These are phyloP conservation scores for Passalora sequoiae DNA, from an alignment of 2,329 filamentous ascomycete species.

Conservation along the genomic window DNA sequence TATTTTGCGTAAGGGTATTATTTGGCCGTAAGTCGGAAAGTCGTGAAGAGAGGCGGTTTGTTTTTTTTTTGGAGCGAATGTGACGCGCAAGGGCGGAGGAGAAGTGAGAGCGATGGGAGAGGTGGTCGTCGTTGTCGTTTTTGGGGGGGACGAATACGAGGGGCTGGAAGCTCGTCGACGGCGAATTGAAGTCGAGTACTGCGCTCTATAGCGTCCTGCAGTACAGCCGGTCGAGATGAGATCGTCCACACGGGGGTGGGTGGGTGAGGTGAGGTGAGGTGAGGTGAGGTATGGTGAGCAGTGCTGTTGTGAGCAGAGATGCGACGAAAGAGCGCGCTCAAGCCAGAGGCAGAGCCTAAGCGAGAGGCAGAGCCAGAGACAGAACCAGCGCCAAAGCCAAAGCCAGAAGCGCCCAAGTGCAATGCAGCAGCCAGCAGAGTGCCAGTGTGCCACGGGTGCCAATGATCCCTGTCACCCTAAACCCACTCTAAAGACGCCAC, in stretches of 20 bases:
- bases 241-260: not conserved
- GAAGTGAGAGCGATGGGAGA: slow-evolving; percentile 14
- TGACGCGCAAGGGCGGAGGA: slow-evolving; percentile 11
- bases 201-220: slow-evolving; percentile 5
- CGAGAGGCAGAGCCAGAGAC: too few relatives aligned
- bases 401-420: too few relatives aligned
- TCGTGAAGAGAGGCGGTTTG: slow-evolving; percentile 16
- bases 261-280: not conserved
- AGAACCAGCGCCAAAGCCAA: too few relatives aligned
- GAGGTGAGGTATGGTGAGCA: not conserved
- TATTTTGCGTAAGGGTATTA: slow-evolving; percentile 16
- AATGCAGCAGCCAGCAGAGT: too few relatives aligned
- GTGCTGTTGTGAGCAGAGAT: too few relatives aligned
- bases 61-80: slow-evolving; percentile 19
- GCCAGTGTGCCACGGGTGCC: too few relatives aligned
- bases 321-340: too few relatives aligned
- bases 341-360: too few relatives aligned
- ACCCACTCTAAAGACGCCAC: too few relatives aligned
- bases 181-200: slow-evolving; percentile 6
- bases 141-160: not conserved
- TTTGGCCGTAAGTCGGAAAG: slow-evolving; percentile 21
- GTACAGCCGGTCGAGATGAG: slow-evolving; percentile 5
- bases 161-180: slow-evolving; percentile 7
- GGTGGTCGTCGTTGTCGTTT: slow-evolving; percentile 2
- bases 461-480: too few relatives aligned